phyloP scores from a whole-genome alignment of 2,329 filamentous ascomycete genomes.

The Ophiostoma fasciatum region DNA sequence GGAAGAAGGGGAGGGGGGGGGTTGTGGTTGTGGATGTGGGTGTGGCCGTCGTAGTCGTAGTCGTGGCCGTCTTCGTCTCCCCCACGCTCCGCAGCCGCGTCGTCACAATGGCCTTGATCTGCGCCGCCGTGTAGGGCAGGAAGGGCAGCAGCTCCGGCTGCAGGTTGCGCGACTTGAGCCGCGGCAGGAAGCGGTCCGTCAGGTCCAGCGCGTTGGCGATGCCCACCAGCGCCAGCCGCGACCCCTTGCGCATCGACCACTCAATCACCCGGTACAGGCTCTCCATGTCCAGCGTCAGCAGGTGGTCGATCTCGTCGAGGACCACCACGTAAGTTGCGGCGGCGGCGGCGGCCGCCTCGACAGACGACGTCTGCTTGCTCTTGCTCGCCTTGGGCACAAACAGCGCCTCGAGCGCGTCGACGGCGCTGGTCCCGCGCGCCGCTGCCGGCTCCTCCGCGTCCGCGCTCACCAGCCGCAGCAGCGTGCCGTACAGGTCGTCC shows the following conservation, averaged over 20 bases:
- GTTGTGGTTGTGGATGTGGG: no score
- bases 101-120: slow-evolving; percentile 79
- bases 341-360: background rate
- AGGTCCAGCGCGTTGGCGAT: slow-evolving; percentile 94
- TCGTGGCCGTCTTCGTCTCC: background rate
- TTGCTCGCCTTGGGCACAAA: slow-evolving; percentile 42
- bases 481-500: slow-evolving; percentile 66
- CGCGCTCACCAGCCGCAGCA: slow-evolving; percentile 50
- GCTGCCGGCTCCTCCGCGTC: background rate
- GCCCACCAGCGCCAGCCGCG: slow-evolving; percentile 69
- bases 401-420: slow-evolving; percentile 51
- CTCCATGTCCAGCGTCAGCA: slow-evolving; percentile 76
- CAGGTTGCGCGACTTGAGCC: slow-evolving; percentile 81
- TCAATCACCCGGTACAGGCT: slow-evolving; percentile 91
- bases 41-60: no score
- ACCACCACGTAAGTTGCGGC: slow-evolving; percentile 60
- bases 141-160: slow-evolving; percentile 85
- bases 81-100: slow-evolving; percentile 60
- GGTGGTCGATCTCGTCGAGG: slow-evolving; percentile 88
- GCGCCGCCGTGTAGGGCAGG: slow-evolving; percentile 74
- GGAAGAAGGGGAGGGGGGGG: slow-evolving; percentile 66
- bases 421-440: slow-evolving; percentile 24
- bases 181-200: slow-evolving; percentile 86
- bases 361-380: no score
- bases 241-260: slow-evolving; percentile 75